Evolutionary conservation across 2,329 filamentous ascomycete genomes (phyloP), one percentile per base, ranked within the genome.

Genomic region (Penicillium hesseltinei): DNA sequence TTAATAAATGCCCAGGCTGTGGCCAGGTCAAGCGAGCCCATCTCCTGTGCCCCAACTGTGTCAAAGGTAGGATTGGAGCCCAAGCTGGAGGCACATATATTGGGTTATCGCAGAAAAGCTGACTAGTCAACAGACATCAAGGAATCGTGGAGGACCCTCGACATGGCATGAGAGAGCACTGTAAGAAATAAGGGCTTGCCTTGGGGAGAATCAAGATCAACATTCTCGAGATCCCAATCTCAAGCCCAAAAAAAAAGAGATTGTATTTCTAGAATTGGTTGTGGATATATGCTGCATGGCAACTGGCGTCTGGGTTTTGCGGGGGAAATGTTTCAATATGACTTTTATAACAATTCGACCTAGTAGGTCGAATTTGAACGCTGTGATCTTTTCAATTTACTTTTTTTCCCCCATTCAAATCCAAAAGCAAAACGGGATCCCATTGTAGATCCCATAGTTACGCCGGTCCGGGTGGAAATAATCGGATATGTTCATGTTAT

Each of bases 1-100:
- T 99, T 66, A 96, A 92, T 79, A 90, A 86, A 71, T 99, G 94
- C 73, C 90, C 93, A 0, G 90, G 87, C 15, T 99, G 94, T 69
- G 95, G 94, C 48, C 84, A 89, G 71, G 79, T 86, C 27, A 99
- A 99, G 81, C 87, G 91, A 72, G 88, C 91, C 70, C 94, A 99
- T 79, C 80, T 92, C 36, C 75, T 99, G 63, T 99, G 94, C 75
- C 87, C 91, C 21, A 87, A 90, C 70, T 99, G 94, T 75, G 87
- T 96, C 60, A 81, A 85, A 74, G 89, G 92, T 96, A 83, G 17
- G 42, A 51, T 17, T 23, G 4, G 7, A 35, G 4, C 2, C 27
- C 19, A 15, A 36, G 2, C 17, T 33, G 19, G 6, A 45, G 11
- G 8, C 31, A 21, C 6, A n/a, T 15, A 8, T 27, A 19, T 13